Conservation (phyloP, 306 rosid species). For the Geum urbanum region DNA sequence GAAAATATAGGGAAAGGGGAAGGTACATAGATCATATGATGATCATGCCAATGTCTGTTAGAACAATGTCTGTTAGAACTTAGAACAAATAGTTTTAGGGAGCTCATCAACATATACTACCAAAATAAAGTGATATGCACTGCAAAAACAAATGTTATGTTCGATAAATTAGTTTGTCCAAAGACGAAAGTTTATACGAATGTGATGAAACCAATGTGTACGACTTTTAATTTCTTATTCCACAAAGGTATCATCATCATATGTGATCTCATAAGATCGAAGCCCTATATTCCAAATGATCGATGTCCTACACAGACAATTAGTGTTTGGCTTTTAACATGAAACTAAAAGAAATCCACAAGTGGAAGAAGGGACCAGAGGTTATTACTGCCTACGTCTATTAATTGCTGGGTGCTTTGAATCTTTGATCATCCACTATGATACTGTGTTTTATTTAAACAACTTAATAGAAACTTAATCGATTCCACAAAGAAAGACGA, state of each 20-base stretch:
- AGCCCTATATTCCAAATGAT: background rate
- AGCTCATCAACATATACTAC: background rate
- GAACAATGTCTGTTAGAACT: background rate
- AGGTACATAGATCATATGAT: background rate
- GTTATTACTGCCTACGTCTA: background rate
- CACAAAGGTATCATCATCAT: background rate
- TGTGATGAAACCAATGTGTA: background rate
- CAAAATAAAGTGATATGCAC: background rate
- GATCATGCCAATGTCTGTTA: background rate
- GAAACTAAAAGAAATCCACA: background rate
- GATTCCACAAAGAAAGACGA: background rate
- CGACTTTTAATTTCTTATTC: background rate
- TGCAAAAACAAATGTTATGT: too few species aligned
- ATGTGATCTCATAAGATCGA: background rate
- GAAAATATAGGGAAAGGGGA: background rate
- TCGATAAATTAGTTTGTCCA: too few species aligned
- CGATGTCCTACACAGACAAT: background rate
- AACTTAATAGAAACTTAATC: background rate
- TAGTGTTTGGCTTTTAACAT: background rate
- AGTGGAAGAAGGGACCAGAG: background rate
- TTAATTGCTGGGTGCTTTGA: slow-evolving; percentile 2
- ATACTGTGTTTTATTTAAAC: background rate
- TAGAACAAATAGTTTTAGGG: background rate
- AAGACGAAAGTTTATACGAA: too few species aligned
- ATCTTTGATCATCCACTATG: background rate